Evolutionary conservation across 1,139 yeast genomes (phyloP), one percentile per base, ranked within the genome.

Genomic region (Candida buenavistaensis): DNA sequence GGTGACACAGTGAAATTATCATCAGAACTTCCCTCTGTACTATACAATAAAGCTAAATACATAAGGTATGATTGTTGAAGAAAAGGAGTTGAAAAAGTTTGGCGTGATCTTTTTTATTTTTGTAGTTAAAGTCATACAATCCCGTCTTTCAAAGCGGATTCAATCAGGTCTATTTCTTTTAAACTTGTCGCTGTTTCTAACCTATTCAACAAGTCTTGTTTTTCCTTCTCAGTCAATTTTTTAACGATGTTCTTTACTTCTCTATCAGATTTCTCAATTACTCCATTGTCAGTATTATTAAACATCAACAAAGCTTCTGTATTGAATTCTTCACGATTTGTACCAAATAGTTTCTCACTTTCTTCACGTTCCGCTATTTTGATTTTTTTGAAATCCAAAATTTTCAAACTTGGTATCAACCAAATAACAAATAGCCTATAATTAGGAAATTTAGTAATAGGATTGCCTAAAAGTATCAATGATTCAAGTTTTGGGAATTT

Each of bases 101-200:
- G 19, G 19, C 19, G n/a, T n/a, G n/a, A n/a, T n/a, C n/a, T n/a
- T n/a, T n/a, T n/a, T n/a, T 20, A 4, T 6, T 20, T 10, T 20
- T 9, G 22, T 11, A 20, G 9, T 4, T 11, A 6, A 16, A 4
- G 8, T 23, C 25, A 41, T 24, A 42, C 21, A 24, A 32, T 21
- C 8, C 44, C 44, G 5, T 25, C 24, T 23, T 22, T 32, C 19
- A 45, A 28, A 5, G 43, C 34, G 5, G 24, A 62, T 54, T 87
- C 95, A 19, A 89, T 75, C 34, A 78, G 62, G 44, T 82, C 87
- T 10, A 89, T 82, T 46, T 89, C 96, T 10, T 74, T 84, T 41
- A 89, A 55, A 35, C 82, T 79, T 4, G 78, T 69, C 1, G 96
- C 95, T 23, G 59, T 62, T 36, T 72, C 71, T 37, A 89, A 62